Evolutionary conservation across 176 grass and related monocot species (phyloP).

Genomic region (Cenchrus americanus): DNA sequence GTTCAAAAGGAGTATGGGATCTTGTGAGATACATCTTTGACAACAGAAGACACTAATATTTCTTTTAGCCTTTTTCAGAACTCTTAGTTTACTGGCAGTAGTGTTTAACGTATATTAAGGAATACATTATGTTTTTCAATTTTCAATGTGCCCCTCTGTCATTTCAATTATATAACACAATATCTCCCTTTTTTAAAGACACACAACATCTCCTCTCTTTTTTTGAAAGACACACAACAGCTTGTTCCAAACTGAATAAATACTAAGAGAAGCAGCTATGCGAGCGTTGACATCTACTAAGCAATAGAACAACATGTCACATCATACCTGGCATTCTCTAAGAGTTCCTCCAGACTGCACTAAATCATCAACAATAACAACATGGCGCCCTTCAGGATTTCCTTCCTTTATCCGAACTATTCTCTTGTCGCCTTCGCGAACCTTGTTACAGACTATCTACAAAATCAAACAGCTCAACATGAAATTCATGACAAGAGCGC

Average conservation of each 20-base stretch:
- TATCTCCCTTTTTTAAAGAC: not conserved
- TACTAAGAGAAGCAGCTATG: not conserved
- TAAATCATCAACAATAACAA: constrained; percentile 96
- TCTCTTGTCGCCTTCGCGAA: constrained; percentile 82
- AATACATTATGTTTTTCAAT: not conserved
- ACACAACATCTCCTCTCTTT: too few species aligned
- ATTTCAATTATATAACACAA: not conserved
- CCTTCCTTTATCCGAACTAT: constrained; percentile 85
- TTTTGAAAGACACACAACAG: not conserved
- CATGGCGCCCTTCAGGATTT: constrained; percentile 73
- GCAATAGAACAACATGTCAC: not conserved
- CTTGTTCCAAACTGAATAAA: constrained; percentile 7
- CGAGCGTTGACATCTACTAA: not conserved
- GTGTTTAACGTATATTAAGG: not conserved
- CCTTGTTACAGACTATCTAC: constrained; percentile 86
- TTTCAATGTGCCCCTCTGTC: not conserved
- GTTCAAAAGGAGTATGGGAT: not conserved
- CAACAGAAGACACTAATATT: constrained; percentile 2
- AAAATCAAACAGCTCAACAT: constrained; percentile 20
- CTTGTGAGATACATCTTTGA: not conserved
- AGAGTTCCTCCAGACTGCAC: constrained; percentile 94
- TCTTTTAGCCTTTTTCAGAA: not conserved
- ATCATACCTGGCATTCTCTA: constrained; percentile 83
- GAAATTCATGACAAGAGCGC: constrained; percentile 18
- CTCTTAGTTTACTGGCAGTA: not conserved